phyloP scores from a whole-genome alignment of 768 basidiomycete species.

The Rhodotorula kratochvilovae region DNA sequence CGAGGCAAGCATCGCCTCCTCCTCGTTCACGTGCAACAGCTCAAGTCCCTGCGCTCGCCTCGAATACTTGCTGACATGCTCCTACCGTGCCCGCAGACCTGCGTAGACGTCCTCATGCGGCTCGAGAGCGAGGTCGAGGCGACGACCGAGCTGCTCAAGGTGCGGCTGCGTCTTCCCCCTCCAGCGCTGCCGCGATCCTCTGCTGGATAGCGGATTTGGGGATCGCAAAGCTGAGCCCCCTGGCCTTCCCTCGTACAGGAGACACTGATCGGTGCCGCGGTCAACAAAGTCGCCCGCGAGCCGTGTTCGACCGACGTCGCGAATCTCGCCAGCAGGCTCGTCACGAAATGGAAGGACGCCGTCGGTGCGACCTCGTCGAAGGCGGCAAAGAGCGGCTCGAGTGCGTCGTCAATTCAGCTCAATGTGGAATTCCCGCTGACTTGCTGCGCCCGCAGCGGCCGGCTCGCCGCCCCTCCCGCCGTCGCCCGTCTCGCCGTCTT shows the following conservation, averaged over 20 bases:
- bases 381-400: background rate
- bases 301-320: conserved; percentile 67
- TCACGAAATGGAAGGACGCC: conserved; percentile 79
- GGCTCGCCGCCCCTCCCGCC: background rate
- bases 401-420: too few species aligned
- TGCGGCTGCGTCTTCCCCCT: background rate
- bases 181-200: too few species aligned
- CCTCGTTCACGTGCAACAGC: too few species aligned
- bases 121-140: background rate
- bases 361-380: conserved; percentile 57
- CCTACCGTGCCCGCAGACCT: background rate
- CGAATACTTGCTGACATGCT: background rate
- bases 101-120: background rate
- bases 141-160: background rate
- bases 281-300: conserved; percentile 69
- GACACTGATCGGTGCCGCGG: conserved; percentile 81
- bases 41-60: too few species aligned
- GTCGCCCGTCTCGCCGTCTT: background rate
- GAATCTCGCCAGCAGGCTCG: conserved; percentile 78
- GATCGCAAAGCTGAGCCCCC: too few species aligned
- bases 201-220: background rate
- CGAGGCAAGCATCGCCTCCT: too few species aligned
- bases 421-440: background rate
- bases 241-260: too few species aligned
- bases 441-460: background rate